Percentiles rank a stretch among this genome's conserved stretches.
These are phyloP conservation scores for Kodamaea sagamina DNA, from an alignment of 805 yeast species.

Conservation along the genomic window DNA sequence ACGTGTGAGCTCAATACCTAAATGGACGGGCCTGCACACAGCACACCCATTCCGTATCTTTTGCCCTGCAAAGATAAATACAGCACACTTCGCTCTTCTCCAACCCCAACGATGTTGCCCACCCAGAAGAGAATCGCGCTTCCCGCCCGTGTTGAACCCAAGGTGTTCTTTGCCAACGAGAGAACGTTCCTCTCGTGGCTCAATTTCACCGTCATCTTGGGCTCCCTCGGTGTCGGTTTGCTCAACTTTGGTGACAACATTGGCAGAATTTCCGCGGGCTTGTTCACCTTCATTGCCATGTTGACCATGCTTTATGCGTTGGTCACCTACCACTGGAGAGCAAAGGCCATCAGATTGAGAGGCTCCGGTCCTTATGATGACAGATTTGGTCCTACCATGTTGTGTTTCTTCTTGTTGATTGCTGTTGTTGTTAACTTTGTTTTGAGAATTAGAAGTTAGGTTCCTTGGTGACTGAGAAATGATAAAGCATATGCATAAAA, in stretches of 20 bases:
- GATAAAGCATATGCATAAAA: conserved; percentile 3
- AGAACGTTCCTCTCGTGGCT: conserved; percentile 98
- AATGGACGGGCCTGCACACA: neutral
- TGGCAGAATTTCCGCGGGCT: conserved; percentile 89
- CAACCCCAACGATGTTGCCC: conserved; percentile 29
- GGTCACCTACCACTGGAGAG: conserved; percentile 98
- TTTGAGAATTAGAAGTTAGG: conserved; percentile 66
- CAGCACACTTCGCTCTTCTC: neutral
- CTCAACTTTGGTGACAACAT: conserved; percentile 94
- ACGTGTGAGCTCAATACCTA: conserved; percentile 5
- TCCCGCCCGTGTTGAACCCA: conserved; percentile 98
- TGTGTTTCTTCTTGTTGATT: conserved; percentile 86
- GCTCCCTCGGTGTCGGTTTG: conserved; percentile 94
- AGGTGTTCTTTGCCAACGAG: conserved; percentile 98
- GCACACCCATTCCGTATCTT: neutral
- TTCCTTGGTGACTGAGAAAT: neutral
- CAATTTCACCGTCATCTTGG: conserved; percentile 96
- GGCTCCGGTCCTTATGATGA: conserved; percentile 99
- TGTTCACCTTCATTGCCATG: conserved; percentile 96
- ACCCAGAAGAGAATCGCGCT: conserved; percentile 83
- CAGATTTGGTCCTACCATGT: conserved; percentile 96
- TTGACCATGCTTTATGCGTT: conserved; percentile 96
- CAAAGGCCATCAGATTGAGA: conserved; percentile 94
- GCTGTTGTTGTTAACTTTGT: conserved; percentile 94
- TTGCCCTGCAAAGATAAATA: conserved; percentile 1